Base-by-base conservation (phyloP, 2,329 filamentous ascomycete genomes). In the Scytalidium sp. region DNA sequence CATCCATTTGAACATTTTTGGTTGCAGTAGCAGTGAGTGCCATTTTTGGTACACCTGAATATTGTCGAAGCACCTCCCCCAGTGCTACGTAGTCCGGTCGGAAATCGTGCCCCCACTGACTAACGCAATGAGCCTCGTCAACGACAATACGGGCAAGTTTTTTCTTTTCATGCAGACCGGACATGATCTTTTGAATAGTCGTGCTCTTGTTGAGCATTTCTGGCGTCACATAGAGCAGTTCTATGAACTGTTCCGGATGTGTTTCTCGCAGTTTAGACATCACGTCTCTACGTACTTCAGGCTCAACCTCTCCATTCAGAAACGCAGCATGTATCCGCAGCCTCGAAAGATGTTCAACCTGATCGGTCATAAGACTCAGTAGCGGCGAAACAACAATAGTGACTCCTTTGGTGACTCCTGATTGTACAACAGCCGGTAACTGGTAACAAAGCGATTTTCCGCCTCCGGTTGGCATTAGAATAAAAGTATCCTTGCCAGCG, bases 101-200 rank as follows among this genome's bases (percentile, higher is more conserved):
- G 65, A 99, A 99, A 67, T 99, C 94, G 60, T 99, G 94, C 1
- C 94, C 94, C 94, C 94, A 99, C 74, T 99, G 92, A 67, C 94
- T 97, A 21, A 99, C 93, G 67, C 94, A 99, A 67, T 99, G 94
- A n/a, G 94, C 94, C 71, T 99, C 95, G 59, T 99, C 94, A 55
- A 99, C 96, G 47, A 99, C 94, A 44, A 99, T 83, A 21, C 94
- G 84, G 15, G 95, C 93, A 46, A 99, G 81, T 60, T 86, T 88
- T 3, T 78, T 74, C 45, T 83, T 83, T 13, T 70, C 68, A 66
- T 96, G 80, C n/a, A 99, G 75, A 2, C 74, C 75, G 46, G 81
- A 71, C 55, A 99, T 76, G 2, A 76, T 80, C 46, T 75, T 78
- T 50, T 84, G 73, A 67, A 97, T 88, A 2, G 73, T 72, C 40